Conservation (phyloP, 352 stramenopile species). For the Pythium dissimile region DNA sequence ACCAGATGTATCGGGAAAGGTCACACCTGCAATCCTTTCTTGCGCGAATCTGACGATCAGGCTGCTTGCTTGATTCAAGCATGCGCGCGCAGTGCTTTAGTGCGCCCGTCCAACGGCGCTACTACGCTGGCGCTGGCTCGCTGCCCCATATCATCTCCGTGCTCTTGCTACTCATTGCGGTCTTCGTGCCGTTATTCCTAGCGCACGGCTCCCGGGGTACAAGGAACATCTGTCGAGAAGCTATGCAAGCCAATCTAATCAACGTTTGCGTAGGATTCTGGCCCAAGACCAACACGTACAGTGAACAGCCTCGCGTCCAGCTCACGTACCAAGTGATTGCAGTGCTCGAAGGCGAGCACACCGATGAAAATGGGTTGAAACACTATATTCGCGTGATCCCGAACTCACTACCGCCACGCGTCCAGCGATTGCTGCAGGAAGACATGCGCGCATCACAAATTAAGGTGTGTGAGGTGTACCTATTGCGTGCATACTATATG, state of each 20-base stretch:
- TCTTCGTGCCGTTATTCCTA: constrained; percentile 54
- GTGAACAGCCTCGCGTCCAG: constrained; percentile 53
- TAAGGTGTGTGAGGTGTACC: constrained; percentile 24
- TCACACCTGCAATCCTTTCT: too few species aligned
- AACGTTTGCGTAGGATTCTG: constrained; percentile 46
- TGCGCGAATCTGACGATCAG: too few species aligned
- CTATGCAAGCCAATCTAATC: constrained; percentile 19
- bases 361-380: neutral
- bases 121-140: constrained; percentile 51
- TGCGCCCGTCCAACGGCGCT: constrained; percentile 49
- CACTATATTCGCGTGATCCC: constrained; percentile 29
- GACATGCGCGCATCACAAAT: constrained; percentile 34
- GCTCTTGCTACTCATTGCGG: constrained; percentile 32
- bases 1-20: too few species aligned
- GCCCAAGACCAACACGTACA: constrained; percentile 49
- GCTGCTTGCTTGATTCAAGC: neutral
- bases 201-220: constrained; percentile 51
- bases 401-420: constrained; percentile 35
- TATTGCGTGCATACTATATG: neutral
- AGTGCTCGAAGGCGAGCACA: constrained; percentile 50
- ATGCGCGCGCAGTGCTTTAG: constrained; percentile 54
- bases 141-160: constrained; percentile 48
- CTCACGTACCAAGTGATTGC: constrained; percentile 60
- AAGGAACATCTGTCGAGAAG: neutral
- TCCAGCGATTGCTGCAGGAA: constrained; percentile 43